Evolutionary conservation across 257 asterid species (phyloP).

Genomic region (Apocynum venetum): DNA sequence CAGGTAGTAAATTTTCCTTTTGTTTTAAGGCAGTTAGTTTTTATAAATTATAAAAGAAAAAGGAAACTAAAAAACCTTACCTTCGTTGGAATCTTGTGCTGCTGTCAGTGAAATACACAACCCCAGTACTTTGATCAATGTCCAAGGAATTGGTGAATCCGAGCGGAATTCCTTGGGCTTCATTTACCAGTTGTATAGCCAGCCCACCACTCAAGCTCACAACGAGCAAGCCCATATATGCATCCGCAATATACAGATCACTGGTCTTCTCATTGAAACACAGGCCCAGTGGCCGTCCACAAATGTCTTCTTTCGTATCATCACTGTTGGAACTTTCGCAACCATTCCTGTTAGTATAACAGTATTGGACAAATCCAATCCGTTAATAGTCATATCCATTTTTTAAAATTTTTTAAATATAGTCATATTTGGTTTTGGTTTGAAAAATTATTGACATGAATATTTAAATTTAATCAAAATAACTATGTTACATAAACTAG

Average conservation of each 20-base stretch:
- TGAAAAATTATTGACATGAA: too few species aligned
- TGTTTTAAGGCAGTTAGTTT: too few species aligned
- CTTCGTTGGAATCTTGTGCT: slow-evolving; percentile 56
- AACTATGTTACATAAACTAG: too few species aligned
- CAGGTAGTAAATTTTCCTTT: too few species aligned
- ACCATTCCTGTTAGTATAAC: slow-evolving; percentile 29
- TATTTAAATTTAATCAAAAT: too few species aligned
- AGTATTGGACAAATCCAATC: background rate
- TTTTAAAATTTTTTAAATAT: too few species aligned
- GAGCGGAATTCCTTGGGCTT: slow-evolving; percentile 37
- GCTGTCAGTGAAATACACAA: slow-evolving; percentile 66
- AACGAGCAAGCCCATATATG: slow-evolving; percentile 66
- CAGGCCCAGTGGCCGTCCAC: slow-evolving; percentile 87
- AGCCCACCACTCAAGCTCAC: slow-evolving; percentile 66
- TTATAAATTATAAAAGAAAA: background rate
- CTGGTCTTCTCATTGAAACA: slow-evolving; percentile 42
- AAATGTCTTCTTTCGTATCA: slow-evolving; percentile 38
- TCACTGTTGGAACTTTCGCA: slow-evolving; percentile 46
- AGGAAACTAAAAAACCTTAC: slow-evolving; percentile 10
- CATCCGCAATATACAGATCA: slow-evolving; percentile 64
- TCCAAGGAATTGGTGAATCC: slow-evolving; percentile 65
- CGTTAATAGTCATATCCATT: too few species aligned
- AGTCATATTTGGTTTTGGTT: too few species aligned
- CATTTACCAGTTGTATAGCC: slow-evolving; percentile 35
- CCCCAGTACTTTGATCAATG: slow-evolving; percentile 45